These are phyloP conservation scores for Penicillium janthinellum DNA, from an alignment of 2,329 filamentous ascomycete genomes.

Conservation along the genomic window DNA sequence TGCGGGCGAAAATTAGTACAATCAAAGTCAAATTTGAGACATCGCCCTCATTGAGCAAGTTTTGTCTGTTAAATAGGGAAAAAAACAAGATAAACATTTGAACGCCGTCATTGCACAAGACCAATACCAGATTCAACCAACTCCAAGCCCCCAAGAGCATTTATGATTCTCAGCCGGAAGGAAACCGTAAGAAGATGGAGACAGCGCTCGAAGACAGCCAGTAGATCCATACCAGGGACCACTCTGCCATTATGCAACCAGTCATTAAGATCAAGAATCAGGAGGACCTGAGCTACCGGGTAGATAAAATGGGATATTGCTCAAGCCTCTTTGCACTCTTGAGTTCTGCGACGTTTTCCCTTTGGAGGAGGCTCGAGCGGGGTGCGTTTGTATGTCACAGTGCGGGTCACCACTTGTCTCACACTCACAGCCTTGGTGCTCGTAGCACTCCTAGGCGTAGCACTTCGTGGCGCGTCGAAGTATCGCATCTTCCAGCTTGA, in stretches of 20 bases:
- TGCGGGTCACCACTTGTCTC: slow-evolving; percentile 89
- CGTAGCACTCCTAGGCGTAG: slow-evolving; percentile 46
- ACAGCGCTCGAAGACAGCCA: not conserved
- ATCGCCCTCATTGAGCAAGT: not conserved
- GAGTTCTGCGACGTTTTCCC: slow-evolving; percentile 79
- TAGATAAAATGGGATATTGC: not conserved
- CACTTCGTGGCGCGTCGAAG: slow-evolving; percentile 5
- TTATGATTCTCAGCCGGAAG: not conserved
- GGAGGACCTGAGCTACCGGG: not conserved
- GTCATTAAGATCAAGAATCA: not conserved
- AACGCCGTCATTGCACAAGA: not conserved
- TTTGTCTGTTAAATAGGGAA: not conserved
- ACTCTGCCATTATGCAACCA: not conserved
- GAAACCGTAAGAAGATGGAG: not conserved
- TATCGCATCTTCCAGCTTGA: slow-evolving; percentile 2
- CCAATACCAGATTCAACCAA: not conserved
- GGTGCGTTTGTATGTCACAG: slow-evolving; percentile 79
- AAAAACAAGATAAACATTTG: not conserved
- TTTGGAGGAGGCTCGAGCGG: slow-evolving; percentile 84
- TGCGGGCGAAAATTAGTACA: not conserved
- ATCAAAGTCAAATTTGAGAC: not conserved
- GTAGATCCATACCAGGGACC: not conserved
- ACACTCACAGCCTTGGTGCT: slow-evolving; percentile 68
- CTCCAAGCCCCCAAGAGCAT: not conserved
- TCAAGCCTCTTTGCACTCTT: slow-evolving; percentile 31